Conservation (phyloP, 164 flowering plant genomes). For the Berberis vulgaris region DNA sequence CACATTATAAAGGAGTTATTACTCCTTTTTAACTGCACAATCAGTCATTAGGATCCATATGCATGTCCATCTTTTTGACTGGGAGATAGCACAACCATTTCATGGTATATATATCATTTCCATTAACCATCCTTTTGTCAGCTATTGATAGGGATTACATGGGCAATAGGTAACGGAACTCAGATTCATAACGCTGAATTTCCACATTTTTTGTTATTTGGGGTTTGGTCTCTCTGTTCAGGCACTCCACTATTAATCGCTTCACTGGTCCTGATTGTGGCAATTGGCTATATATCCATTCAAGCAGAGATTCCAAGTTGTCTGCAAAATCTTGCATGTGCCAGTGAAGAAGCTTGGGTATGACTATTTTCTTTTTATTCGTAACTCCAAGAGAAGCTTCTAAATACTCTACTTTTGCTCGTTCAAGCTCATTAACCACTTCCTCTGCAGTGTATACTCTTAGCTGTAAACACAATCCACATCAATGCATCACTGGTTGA, state of each 20-base stretch:
- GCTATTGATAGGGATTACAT: slow-evolving; percentile 2
- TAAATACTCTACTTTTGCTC: slow-evolving; percentile 74
- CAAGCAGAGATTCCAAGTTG: slow-evolving; percentile 67
- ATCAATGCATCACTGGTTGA: slow-evolving; percentile 1
- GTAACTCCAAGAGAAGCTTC: slow-evolving; percentile 78
- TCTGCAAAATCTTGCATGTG: slow-evolving; percentile 90
- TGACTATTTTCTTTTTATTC: slow-evolving; percentile 61
- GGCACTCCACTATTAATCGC: slow-evolving; percentile 60
- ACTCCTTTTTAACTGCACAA: too few species aligned
- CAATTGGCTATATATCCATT: slow-evolving; percentile 93
- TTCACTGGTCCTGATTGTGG: slow-evolving; percentile 54
- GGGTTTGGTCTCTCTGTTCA: slow-evolving; percentile 40
- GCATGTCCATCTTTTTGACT: too few species aligned
- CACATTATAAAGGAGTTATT: too few species aligned
- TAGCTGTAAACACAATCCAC: slow-evolving; percentile 36
- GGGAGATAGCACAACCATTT: too few species aligned
- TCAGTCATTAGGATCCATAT: too few species aligned
- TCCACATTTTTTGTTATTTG: slow-evolving; percentile 43
- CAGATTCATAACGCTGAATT: slow-evolving; percentile 68
- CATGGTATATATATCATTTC: too few species aligned
- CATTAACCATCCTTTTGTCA: too few species aligned
- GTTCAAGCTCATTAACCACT: slow-evolving; percentile 62
- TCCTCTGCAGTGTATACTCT: slow-evolving; percentile 70
- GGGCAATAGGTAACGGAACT: slow-evolving; percentile 68
- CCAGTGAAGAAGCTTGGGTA: slow-evolving; percentile 90